Evolutionary conservation across 352 stramenopile genomes (phyloP), one percentile per base, ranked within the genome.

Genomic region (Phytopythium litorale): DNA sequence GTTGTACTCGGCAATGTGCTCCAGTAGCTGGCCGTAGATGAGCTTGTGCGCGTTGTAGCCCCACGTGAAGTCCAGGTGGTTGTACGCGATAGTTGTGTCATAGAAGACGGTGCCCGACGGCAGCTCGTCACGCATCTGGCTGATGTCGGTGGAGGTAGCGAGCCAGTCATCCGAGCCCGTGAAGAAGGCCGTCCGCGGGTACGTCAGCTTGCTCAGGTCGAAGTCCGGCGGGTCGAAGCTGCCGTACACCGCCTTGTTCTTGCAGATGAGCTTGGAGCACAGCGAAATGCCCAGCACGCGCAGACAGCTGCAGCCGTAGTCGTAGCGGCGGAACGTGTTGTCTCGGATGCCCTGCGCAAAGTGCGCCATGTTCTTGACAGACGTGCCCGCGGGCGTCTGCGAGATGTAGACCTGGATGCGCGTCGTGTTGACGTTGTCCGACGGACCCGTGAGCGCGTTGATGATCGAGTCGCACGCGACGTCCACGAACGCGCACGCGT

Each of bases 51-150:
- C 75, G 42, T 88, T 85, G 67, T 70, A 79, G n/a, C 68, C 75
- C 81, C 81, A 91, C 30, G 77, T 88, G 65, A 82, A 91, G 68
- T 91, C 81, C 43, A 91, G 57, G 67, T 89, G 79, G 62, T 85
- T 88, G 67, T 79, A 88, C 63, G 58, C 33, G 49, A 83, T 62
- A 48, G 63, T 74, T 63, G 65, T 70, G 56, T 89, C 77, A 50
- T 63, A 72, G 42, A 91, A 48, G 56, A 88, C 77, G 15, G 77
- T 87, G 37, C 77, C 72, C 12, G 54, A 64, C 8, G 73, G 81
- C 18, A 91, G 62, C 3, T 62, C 51, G n/a, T 58, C 46, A 38
- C 75, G 75, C 16, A 89, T 67, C 62, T 87, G 79, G 28, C 66
- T 52, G 16, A 87, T 63, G 57, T 88, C 81, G 2, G 58, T 66